A percentile compares a stretch with the other conserved stretches of the same genome.
These are phyloP conservation scores for Dioszegia crocea DNA, from an alignment of 768 basidiomycete species.

Conservation along the genomic window DNA sequence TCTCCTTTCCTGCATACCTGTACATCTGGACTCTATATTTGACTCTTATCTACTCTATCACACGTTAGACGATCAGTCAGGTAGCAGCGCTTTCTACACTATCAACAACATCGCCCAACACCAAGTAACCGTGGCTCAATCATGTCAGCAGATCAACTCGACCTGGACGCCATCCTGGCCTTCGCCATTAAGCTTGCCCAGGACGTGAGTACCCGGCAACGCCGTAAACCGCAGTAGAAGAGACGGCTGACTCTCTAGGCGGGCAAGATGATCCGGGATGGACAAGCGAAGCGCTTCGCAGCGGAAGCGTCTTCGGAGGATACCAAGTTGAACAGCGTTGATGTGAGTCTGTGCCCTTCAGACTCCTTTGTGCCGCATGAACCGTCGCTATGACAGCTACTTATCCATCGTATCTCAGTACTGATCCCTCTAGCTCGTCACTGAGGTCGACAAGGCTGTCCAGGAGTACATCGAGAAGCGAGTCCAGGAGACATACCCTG, in stretches of 20 bases:
- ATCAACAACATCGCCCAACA: too few species aligned
- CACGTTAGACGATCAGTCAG: too few species aligned
- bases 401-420: not conserved
- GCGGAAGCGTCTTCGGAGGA: slow-evolving; percentile 55
- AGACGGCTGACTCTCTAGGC: slow-evolving; percentile 19
- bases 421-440: slow-evolving; percentile 61
- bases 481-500: slow-evolving; percentile 64
- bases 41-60: too few species aligned
- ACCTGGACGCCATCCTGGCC: slow-evolving; percentile 26
- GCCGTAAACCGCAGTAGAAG: too few species aligned
- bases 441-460: slow-evolving; percentile 85
- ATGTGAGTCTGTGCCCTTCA: slow-evolving; percentile 50
- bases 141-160: slow-evolving; percentile 14
- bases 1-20: too few species aligned
- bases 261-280: slow-evolving; percentile 53
- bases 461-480: slow-evolving; percentile 73
- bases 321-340: slow-evolving; percentile 89
- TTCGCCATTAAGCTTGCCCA: slow-evolving; percentile 28
- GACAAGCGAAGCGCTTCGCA: slow-evolving; percentile 62
- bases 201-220: slow-evolving; percentile 19
- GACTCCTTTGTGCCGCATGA: too few species aligned
- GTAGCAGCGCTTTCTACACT: too few species aligned
- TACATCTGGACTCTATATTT: too few species aligned
- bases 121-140: too few species aligned
- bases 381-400: not conserved